Evolutionary conservation across 805 yeast species (phyloP).

Genomic region (Pichia occidentalis): DNA sequence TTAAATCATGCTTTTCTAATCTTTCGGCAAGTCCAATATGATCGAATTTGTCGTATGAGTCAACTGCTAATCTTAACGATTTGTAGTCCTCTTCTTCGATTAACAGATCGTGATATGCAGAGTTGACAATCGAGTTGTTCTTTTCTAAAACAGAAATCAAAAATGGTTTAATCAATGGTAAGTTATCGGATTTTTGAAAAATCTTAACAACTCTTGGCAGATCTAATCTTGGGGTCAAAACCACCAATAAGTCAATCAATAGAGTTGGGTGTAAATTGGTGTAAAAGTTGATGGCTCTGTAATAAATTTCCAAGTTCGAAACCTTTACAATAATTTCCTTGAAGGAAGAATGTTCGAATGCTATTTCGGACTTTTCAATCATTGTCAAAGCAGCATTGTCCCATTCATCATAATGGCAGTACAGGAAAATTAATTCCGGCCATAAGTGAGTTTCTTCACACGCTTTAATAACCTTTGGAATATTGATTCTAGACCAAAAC

Average conservation of each 20-base stretch:
- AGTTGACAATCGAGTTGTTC: conserved; percentile 85
- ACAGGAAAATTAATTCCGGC: conserved; percentile 92
- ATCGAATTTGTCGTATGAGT: conserved; percentile 85
- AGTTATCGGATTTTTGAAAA: conserved; percentile 90
- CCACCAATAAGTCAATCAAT: conserved; percentile 78
- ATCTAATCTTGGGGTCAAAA: conserved; percentile 82
- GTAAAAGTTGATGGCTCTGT: conserved; percentile 94
- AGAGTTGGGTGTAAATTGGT: conserved; percentile 87
- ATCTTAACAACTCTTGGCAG: conserved; percentile 91
- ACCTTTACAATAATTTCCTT: conserved; percentile 94
- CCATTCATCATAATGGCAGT: conserved; percentile 98
- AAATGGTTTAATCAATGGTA: conserved; percentile 94
- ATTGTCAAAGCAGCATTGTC: conserved; percentile 95
- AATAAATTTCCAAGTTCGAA: conserved; percentile 91
- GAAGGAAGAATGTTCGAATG: conserved; percentile 90
- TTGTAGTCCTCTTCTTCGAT: conserved; percentile 96
- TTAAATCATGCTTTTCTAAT: conserved; percentile 82
- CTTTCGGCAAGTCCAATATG: conserved; percentile 87
- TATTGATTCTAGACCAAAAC: conserved; percentile 97
- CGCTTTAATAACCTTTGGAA: conserved; percentile 93
- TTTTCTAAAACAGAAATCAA: conserved; percentile 84
- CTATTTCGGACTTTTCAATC: conserved; percentile 90
- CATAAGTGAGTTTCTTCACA: conserved; percentile 91
- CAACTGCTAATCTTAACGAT: conserved; percentile 80
- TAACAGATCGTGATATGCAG: conserved; percentile 90